Conservation (phyloP, 1,284 basidiomycete genomes). For the Pascua sp. region DNA sequence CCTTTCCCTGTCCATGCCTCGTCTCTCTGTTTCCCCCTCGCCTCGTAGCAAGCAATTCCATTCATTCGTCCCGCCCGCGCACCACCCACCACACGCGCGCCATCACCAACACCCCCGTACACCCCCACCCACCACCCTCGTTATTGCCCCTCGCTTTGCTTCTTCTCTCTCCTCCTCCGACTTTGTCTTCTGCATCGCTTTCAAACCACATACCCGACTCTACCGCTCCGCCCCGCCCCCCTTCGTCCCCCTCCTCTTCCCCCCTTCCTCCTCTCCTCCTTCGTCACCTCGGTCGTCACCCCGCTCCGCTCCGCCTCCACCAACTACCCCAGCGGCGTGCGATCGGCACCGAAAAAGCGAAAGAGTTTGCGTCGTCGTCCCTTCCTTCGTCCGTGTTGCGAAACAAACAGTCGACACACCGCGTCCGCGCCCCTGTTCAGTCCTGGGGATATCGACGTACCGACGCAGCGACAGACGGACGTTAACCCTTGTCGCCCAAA, state of each 20-base stretch:
- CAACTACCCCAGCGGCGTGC: not conserved
- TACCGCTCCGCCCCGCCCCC: not conserved
- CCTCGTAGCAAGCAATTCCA: not conserved
- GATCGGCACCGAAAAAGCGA: no score
- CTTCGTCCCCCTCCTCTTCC: not conserved
- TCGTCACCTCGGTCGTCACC: not conserved
- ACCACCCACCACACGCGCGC: not conserved
- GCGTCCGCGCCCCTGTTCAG: no score
- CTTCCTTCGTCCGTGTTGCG: no score
- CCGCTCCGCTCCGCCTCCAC: not conserved
- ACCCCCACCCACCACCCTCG: not conserved
- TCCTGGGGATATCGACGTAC: no score
- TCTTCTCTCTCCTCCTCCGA: not conserved
- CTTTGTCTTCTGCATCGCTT: not conserved
- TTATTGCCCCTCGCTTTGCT: not conserved
- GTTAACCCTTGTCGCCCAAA: no score
- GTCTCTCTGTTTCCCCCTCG: not conserved
- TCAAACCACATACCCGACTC: not conserved
- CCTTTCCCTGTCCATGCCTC: no score
- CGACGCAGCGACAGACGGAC: no score
- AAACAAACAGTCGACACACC: no score
- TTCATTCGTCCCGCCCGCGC: not conserved
- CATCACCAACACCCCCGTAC: not conserved
- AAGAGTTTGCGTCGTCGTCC: no score
- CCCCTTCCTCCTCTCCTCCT: not conserved